Conservation (phyloP, 2,329 filamentous ascomycete species). For the Apiospora malaysiana region DNA sequence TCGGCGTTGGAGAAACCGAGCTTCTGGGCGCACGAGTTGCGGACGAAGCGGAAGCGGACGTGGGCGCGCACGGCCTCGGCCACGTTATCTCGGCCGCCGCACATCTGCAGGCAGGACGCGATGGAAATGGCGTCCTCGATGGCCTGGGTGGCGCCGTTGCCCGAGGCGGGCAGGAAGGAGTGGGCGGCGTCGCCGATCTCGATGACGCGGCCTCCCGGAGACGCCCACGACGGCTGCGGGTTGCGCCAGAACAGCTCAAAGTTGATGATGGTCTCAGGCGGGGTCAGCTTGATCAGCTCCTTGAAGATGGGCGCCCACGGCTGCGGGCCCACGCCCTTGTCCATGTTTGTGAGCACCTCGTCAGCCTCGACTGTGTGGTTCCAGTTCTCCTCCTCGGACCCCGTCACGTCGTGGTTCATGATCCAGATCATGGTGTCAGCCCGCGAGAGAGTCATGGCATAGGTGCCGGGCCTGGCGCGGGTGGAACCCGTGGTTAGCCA, state of each 20-base stretch:
- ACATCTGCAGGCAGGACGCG: slow-evolving; percentile 44
- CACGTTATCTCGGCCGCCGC: slow-evolving; percentile 32
- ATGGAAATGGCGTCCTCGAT: slow-evolving; percentile 49
- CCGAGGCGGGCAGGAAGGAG: slow-evolving; percentile 47
- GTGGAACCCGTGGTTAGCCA: slow-evolving; percentile 31
- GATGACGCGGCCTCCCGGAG: slow-evolving; percentile 41
- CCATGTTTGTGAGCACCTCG: slow-evolving; percentile 45
- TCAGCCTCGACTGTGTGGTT: slow-evolving; percentile 42
- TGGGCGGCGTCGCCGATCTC: slow-evolving; percentile 49
- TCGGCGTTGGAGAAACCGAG: slow-evolving; percentile 45
- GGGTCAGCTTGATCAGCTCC: slow-evolving; percentile 41
- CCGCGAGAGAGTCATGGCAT: slow-evolving; percentile 42
- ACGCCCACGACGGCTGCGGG: slow-evolving; percentile 45
- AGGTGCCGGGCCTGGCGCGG: slow-evolving; percentile 47
- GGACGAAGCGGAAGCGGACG: slow-evolving; percentile 44
- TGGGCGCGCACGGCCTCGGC: slow-evolving; percentile 42
- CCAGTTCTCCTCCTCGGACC: slow-evolving; percentile 45
- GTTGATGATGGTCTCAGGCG: slow-evolving; percentile 42
- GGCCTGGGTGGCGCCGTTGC: slow-evolving; percentile 49
- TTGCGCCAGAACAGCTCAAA: slow-evolving; percentile 50
- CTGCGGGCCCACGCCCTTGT: slow-evolving; percentile 37
- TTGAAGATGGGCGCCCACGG: slow-evolving; percentile 43
- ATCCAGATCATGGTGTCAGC: slow-evolving; percentile 45
- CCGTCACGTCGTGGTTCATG: slow-evolving; percentile 46
- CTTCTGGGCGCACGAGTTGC: slow-evolving; percentile 45